Evolutionary conservation across 2,329 filamentous ascomycete species (phyloP).

Genomic region (Phialophora expanda): DNA sequence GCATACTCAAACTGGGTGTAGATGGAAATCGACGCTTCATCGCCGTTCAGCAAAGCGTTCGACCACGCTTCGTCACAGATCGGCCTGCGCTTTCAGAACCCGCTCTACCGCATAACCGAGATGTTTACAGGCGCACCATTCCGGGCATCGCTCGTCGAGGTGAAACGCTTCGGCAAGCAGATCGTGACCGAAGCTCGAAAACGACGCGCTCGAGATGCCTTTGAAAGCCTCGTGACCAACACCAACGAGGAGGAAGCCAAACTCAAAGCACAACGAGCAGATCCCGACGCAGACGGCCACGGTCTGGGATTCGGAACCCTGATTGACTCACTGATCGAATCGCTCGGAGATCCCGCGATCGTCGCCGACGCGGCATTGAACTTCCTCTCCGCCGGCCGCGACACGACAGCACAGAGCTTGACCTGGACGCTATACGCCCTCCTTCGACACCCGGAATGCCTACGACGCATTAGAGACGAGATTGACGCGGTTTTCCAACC

Average conservation of each 20-base stretch:
- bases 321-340: constrained; percentile 65
- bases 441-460: constrained; percentile 55
- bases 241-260: constrained; percentile 12
- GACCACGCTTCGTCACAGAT: constrained; percentile 66
- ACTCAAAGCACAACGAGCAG: neutral
- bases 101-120: constrained; percentile 66
- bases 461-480: constrained; percentile 30
- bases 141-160: constrained; percentile 55
- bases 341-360: constrained; percentile 58
- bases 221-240: constrained; percentile 29
- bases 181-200: constrained; percentile 63
- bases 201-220: constrained; percentile 41
- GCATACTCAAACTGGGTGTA: constrained; percentile 35
- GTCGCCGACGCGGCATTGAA: constrained; percentile 70
- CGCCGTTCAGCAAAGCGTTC: constrained; percentile 66
- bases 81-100: constrained; percentile 68
- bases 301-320: constrained; percentile 56
- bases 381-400: constrained; percentile 68
- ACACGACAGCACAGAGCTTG: constrained; percentile 68
- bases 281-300: constrained; percentile 26
- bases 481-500: constrained; percentile 32
- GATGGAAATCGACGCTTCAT: constrained; percentile 69
- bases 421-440: constrained; percentile 69
- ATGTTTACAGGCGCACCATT: constrained; percentile 57
- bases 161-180: constrained; percentile 61